A percentile compares a stretch with the other conserved stretches of the same genome.
Evolutionary conservation across 805 yeast genomes (phyloP).

Genomic region (Candida lessepsii): DNA sequence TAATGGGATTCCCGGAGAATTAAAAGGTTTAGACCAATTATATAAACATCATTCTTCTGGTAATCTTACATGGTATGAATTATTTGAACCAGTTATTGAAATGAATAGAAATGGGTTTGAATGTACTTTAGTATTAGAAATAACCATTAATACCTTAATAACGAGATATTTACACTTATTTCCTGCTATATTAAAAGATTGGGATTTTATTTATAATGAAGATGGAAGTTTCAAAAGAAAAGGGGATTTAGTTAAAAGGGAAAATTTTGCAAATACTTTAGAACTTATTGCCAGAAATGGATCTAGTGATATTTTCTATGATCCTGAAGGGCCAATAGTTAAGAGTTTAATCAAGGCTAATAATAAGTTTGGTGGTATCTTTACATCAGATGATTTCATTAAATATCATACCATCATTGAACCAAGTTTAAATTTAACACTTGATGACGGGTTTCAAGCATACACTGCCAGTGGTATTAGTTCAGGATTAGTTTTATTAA

Average conservation of each 20-base stretch:
- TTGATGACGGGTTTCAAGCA: constrained; percentile 24
- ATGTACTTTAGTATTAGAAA: constrained; percentile 24
- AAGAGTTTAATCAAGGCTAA: constrained; percentile 51
- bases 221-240: constrained; percentile 30
- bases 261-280: constrained; percentile 64
- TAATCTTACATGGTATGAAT: constrained; percentile 63
- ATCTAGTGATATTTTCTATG: constrained; percentile 74
- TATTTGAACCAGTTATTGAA: constrained; percentile 72
- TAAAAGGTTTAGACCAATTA: constrained; percentile 74
- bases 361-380: constrained; percentile 62
- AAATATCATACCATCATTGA: constrained; percentile 54
- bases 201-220: constrained; percentile 54
- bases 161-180: constrained; percentile 24
- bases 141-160: constrained; percentile 35
- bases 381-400: constrained; percentile 63
- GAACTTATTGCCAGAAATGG: constrained; percentile 74
- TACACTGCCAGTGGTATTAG: constrained; percentile 67
- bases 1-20: constrained; percentile 86
- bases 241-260: constrained; percentile 66
- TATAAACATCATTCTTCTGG: constrained; percentile 68
- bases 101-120: constrained; percentile 65
- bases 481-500: constrained; percentile 76
- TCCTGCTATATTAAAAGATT: constrained; percentile 38
- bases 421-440: constrained; percentile 35
- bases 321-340: constrained; percentile 76